phyloP scores from a whole-genome alignment of 805 yeast species.

The Myxozyma mucilagina region DNA sequence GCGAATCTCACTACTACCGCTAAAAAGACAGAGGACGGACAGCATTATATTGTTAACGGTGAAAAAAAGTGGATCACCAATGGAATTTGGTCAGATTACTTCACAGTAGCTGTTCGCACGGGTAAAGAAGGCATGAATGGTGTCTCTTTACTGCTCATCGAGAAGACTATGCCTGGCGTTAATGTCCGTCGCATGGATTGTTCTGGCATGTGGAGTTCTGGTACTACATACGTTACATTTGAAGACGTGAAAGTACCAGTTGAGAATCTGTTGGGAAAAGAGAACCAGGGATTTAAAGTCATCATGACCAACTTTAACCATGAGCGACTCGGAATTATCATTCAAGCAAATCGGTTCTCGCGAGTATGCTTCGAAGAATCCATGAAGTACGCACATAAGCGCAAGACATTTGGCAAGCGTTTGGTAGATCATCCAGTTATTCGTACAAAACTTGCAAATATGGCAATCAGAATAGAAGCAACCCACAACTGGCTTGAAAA shows the following conservation, averaged over 20 bases:
- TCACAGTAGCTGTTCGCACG: constrained; percentile 49
- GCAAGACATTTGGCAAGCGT: constrained; percentile 47
- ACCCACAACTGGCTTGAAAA: constrained; percentile 44
- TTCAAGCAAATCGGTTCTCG: constrained; percentile 44
- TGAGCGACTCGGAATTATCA: constrained; percentile 46
- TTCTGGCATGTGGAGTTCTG: constrained; percentile 47
- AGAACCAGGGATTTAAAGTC: constrained; percentile 46
- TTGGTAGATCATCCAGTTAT: constrained; percentile 46
- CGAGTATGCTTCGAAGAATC: constrained; percentile 45
- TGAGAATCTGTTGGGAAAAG: constrained; percentile 44
- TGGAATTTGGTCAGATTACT: constrained; percentile 47
- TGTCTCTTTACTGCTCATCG: constrained; percentile 44
- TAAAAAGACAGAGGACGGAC: constrained; percentile 43
- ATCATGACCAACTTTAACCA: constrained; percentile 49
- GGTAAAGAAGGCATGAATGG: constrained; percentile 46
- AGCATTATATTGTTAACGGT: constrained; percentile 45
- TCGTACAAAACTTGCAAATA: constrained; percentile 45
- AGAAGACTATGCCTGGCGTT: constrained; percentile 43
- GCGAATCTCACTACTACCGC: constrained; percentile 46
- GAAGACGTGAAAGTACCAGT: constrained; percentile 49
- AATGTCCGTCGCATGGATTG: constrained; percentile 43
- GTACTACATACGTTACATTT: constrained; percentile 45
- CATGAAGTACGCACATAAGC: constrained; percentile 44
- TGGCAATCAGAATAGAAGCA: constrained; percentile 47
- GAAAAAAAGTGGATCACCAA: constrained; percentile 51